Conservation (phyloP, 148 eudicot species). For the Cornus florida region DNA sequence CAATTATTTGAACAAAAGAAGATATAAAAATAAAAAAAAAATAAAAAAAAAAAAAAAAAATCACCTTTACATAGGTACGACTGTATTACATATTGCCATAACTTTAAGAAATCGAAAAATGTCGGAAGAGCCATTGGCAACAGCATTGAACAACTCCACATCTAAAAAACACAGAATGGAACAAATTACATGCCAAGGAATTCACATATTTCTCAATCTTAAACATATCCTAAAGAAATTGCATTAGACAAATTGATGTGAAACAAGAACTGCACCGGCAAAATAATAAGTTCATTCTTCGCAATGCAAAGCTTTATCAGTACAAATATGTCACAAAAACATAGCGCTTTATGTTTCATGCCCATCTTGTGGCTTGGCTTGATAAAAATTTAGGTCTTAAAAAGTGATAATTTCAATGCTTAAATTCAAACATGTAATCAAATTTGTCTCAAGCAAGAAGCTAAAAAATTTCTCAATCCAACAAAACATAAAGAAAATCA, state of each 20-base stretch:
- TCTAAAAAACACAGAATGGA: slow-evolving; percentile 44
- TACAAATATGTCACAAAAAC: too few relatives aligned
- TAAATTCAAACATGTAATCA: too few relatives aligned
- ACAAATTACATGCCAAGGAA: slow-evolving; percentile 18
- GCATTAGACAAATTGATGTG: too few relatives aligned
- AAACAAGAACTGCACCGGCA: too few relatives aligned
- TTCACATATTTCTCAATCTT: slow-evolving; percentile 8
- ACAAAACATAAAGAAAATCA: not conserved
- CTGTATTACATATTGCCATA: slow-evolving; percentile 96
- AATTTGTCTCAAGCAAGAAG: not conserved
- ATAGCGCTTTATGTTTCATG: too few relatives aligned
- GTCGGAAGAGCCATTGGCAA: slow-evolving; percentile 65
- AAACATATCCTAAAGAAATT: not conserved
- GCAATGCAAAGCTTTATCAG: too few relatives aligned
- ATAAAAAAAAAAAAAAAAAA: too few relatives aligned
- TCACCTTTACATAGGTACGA: slow-evolving; percentile 79
- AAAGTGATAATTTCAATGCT: too few relatives aligned
- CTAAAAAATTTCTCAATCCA: not conserved
- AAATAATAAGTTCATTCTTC: too few relatives aligned
- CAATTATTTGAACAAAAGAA: not conserved
- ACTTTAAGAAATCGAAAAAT: slow-evolving; percentile 69
- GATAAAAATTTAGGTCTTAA: too few relatives aligned
- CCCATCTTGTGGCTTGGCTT: too few relatives aligned
- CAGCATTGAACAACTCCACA: slow-evolving; percentile 66
- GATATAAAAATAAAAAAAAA: too few relatives aligned